Conservation (phyloP, 805 yeast genomes). For the Myxozyma monticola region DNA sequence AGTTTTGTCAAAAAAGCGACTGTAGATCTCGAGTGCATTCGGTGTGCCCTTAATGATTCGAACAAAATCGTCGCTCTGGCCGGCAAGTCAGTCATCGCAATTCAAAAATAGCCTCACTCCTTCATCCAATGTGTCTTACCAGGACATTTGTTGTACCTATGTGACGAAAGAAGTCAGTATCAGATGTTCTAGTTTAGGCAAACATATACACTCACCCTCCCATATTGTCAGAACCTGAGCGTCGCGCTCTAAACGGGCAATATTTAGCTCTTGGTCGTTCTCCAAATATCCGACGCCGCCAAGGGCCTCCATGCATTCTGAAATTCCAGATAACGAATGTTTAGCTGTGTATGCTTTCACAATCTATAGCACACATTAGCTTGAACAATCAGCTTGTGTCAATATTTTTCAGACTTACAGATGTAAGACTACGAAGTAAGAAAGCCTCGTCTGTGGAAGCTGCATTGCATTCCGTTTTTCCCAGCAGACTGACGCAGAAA, state of each 20-base stretch:
- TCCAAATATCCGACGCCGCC: slow-evolving; percentile 40
- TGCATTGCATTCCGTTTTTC: slow-evolving; percentile 31
- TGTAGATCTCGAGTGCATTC: background rate
- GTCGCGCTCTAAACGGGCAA: slow-evolving; percentile 36
- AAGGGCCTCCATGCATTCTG: slow-evolving; percentile 40
- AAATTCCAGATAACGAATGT: slow-evolving; percentile 33
- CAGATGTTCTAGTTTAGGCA: too few relatives aligned
- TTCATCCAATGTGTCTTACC: slow-evolving; percentile 5
- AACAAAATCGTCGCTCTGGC: slow-evolving; percentile 33
- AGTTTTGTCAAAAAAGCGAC: background rate
- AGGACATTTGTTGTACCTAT: slow-evolving; percentile 38
- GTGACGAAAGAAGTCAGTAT: too few relatives aligned
- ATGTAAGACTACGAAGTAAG: slow-evolving; percentile 35
- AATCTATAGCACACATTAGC: slow-evolving; percentile 3
- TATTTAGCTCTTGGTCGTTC: slow-evolving; percentile 36
- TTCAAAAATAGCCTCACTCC: background rate
- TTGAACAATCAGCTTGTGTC: background rate
- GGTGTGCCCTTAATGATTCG: slow-evolving; percentile 17
- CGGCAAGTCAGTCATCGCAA: background rate
- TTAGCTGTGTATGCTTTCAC: slow-evolving; percentile 36
- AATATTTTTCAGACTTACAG: slow-evolving; percentile 25
- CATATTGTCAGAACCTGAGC: slow-evolving; percentile 39
- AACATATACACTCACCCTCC: slow-evolving; percentile 33
- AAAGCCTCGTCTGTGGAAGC: slow-evolving; percentile 25
- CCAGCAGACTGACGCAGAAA: slow-evolving; percentile 33